Evolutionary conservation across 2,329 filamentous ascomycete genomes (phyloP).

Genomic region (Podosphaera leucotricha): DNA sequence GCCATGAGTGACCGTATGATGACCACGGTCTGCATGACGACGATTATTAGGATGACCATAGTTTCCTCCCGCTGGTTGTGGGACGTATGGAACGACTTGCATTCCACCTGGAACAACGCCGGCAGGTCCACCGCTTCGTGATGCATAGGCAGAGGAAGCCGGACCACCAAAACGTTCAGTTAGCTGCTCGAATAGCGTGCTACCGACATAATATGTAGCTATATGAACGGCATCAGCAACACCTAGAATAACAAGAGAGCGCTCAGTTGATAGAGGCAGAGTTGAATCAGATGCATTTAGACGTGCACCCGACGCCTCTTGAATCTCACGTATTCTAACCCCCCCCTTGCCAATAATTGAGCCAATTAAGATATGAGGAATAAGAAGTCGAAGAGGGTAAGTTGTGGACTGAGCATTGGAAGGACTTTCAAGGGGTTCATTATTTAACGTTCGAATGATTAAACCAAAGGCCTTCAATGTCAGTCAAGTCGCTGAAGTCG

Average conservation of each 20-base stretch:
- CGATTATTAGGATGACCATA: conserved; percentile 80
- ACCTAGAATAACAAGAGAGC: conserved; percentile 92
- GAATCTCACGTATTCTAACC: conserved; percentile 89
- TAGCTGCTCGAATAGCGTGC: conserved; percentile 90
- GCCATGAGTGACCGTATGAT: conserved; percentile 51
- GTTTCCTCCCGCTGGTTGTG: conserved; percentile 76
- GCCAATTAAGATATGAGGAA: conserved; percentile 91
- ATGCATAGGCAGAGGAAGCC: conserved; percentile 91
- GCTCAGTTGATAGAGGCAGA: conserved; percentile 82
- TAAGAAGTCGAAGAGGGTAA: conserved; percentile 81
- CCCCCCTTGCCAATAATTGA: conserved; percentile 97
- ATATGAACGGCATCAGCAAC: conserved; percentile 97
- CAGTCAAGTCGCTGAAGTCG: neutral
- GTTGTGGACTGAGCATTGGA: conserved; percentile 92
- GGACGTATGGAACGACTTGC: conserved; percentile 97
- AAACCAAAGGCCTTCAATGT: conserved; percentile 66
- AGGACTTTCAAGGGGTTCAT: conserved; percentile 68
- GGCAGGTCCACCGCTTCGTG: conserved; percentile 75
- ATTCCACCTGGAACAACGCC: conserved; percentile 90
- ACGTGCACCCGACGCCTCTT: conserved; percentile 87
- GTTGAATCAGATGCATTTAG: conserved; percentile 92
- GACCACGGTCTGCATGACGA: conserved; percentile 51
- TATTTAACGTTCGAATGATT: conserved; percentile 95
- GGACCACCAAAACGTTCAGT: conserved; percentile 92
- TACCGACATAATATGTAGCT: conserved; percentile 94